phyloP scores from a whole-genome alignment of 2,329 filamentous ascomycete species.

The Scleromitrula shiraiana region DNA sequence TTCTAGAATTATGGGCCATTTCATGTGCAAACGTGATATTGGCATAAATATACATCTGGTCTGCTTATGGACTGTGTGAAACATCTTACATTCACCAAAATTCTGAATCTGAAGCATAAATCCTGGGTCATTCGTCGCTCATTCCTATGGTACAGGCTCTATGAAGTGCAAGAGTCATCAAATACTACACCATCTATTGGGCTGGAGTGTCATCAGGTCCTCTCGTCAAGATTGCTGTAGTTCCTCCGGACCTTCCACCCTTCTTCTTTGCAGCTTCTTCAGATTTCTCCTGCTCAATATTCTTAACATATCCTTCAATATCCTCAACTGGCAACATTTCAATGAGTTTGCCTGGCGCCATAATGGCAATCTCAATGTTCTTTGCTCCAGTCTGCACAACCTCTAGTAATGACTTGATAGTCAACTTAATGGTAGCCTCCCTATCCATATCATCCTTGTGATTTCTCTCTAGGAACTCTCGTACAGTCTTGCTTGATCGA shows the following conservation, averaged over 20 bases:
- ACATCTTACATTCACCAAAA: no score
- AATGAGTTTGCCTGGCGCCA: conserved; percentile 84
- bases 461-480: conserved; percentile 97
- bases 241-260: conserved; percentile 65
- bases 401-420: conserved; percentile 95
- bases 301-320: conserved; percentile 97
- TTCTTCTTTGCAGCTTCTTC: conserved; percentile 98
- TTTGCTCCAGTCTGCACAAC: conserved; percentile 98
- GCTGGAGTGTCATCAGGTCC: conserved; percentile 36
- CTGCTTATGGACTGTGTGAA: no score
- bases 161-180: conserved; percentile 18
- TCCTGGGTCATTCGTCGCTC: conserved; percentile 22
- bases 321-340: conserved; percentile 94
- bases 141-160: conserved; percentile 31
- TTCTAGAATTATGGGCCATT: conserved; percentile 12
- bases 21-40: no score
- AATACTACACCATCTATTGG: conserved; percentile 14
- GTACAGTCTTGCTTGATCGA: conserved; percentile 95
- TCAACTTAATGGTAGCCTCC: conserved; percentile 90
- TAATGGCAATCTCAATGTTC: conserved; percentile 99
- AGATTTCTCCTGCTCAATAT: conserved; percentile 98
- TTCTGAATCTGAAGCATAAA: not conserved
- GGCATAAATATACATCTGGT: no score
- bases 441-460: conserved; percentile 98
- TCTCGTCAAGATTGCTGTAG: conserved; percentile 65